phyloP scores from a whole-genome alignment of 2,329 filamentous ascomycete species.

The Shiraia bambusicola region DNA sequence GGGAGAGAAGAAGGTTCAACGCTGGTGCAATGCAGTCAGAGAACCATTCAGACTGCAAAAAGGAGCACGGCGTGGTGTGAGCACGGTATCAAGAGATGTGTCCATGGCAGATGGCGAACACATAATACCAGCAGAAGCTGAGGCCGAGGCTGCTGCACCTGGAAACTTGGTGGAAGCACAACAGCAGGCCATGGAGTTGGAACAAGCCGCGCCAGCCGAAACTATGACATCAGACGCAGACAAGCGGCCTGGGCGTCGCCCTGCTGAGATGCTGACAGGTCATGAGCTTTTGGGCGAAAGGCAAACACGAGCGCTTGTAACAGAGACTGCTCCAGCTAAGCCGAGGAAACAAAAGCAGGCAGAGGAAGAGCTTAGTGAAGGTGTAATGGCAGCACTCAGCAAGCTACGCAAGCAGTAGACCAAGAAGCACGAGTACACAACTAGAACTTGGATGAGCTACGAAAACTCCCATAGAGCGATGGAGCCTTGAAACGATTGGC shows the following conservation, averaged over 20 bases:
- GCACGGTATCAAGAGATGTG: constrained; percentile 26
- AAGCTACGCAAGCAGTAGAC: constrained; percentile 51
- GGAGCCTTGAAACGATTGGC: too few species aligned
- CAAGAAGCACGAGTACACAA: neutral
- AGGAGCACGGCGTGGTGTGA: constrained; percentile 59
- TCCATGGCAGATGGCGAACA: constrained; percentile 29
- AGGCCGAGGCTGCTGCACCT: constrained; percentile 24
- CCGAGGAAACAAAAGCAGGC: constrained; percentile 40
- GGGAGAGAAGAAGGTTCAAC: constrained; percentile 92
- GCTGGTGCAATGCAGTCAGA: constrained; percentile 78
- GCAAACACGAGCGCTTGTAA: constrained; percentile 43
- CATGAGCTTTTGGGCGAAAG: constrained; percentile 44
- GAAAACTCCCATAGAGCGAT: too few species aligned
- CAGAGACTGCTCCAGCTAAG: constrained; percentile 19
- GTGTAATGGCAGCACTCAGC: constrained; percentile 60
- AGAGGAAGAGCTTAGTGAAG: constrained; percentile 56
- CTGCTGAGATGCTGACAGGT: constrained; percentile 31
- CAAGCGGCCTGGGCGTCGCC: constrained; percentile 36
- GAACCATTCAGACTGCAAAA: constrained; percentile 81
- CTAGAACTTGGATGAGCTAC: too few species aligned
- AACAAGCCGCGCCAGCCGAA: constrained; percentile 20
- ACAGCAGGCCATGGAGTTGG: constrained; percentile 29
- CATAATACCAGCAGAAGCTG: constrained; percentile 11
- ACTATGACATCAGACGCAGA: constrained; percentile 37
- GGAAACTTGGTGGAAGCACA: constrained; percentile 34